Evolutionary conservation across 768 basidiomycete genomes (phyloP).

Genomic region (Mrakia frigida): DNA sequence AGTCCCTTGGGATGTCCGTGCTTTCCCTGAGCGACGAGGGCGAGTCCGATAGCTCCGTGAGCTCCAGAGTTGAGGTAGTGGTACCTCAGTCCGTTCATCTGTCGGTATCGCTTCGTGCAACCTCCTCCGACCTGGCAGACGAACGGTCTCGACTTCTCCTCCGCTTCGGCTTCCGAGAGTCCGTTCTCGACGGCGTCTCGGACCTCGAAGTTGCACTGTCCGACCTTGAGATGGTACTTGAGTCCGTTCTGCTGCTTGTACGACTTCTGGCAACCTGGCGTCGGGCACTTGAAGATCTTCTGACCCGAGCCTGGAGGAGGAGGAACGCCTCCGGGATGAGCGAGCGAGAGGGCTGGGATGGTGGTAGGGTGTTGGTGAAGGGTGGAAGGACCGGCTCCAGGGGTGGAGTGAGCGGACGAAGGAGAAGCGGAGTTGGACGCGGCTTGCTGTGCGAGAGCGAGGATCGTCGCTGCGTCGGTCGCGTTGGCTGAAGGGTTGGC

Average conservation of each 20-base stretch:
- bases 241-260: constrained; percentile 95
- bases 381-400: constrained; percentile 14
- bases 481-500: constrained; percentile 23
- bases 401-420: constrained; percentile 2
- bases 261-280: constrained; percentile 88
- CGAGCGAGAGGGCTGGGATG: constrained; percentile 24
- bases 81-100: constrained; percentile 43
- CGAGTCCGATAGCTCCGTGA: constrained; percentile 83
- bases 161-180: constrained; percentile 67
- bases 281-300: constrained; percentile 63
- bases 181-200: constrained; percentile 61
- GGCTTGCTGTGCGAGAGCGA: constrained; percentile 16
- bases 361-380: constrained; percentile 18
- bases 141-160: constrained; percentile 73
- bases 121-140: constrained; percentile 72
- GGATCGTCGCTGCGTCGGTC: constrained; percentile 23
- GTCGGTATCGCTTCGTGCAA: constrained; percentile 77
- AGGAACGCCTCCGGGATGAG: constrained; percentile 26
- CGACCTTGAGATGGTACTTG: constrained; percentile 79
- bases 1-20: constrained; percentile 42
- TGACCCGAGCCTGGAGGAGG: constrained; percentile 29
- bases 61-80: constrained; percentile 64
- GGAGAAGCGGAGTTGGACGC: not conserved
- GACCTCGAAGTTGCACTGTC: constrained; percentile 87
- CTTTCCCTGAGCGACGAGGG: constrained; percentile 61